Conservation (phyloP, 805 yeast genomes). For the Saturnispora quitensis region DNA sequence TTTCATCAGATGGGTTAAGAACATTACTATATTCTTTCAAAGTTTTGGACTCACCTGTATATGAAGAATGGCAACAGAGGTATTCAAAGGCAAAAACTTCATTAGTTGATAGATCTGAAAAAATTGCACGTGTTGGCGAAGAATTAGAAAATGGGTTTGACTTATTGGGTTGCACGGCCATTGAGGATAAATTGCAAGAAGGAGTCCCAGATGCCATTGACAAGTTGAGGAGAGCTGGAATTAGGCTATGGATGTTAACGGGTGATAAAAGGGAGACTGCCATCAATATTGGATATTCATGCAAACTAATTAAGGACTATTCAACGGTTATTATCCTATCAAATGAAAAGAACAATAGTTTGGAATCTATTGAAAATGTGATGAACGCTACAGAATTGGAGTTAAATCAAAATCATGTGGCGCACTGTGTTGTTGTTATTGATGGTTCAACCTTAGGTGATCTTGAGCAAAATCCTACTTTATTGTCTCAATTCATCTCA, state of each 20-base stretch:
- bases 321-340: conserved; percentile 74
- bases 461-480: conserved; percentile 63
- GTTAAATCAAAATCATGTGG: conserved; percentile 63
- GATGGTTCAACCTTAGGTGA: conserved; percentile 82
- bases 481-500: conserved; percentile 71
- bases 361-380: conserved; percentile 29
- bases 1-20: conserved; percentile 90
- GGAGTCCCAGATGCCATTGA: conserved; percentile 97
- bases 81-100: conserved; percentile 75
- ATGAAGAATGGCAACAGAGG: conserved; percentile 54
- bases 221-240: conserved; percentile 84
- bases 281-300: conserved; percentile 91
- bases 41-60: conserved; percentile 54
- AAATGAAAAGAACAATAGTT: conserved; percentile 14
- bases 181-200: conserved; percentile 90
- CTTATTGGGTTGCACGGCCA: conserved; percentile 88
- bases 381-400: conserved; percentile 73
- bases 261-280: conserved; percentile 99
- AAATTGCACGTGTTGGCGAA: conserved; percentile 67
- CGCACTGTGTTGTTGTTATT: conserved; percentile 89
- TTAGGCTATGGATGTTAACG: conserved; percentile 95
- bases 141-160: conserved; percentile 59
- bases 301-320: conserved; percentile 85
- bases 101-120: conserved; percentile 51
- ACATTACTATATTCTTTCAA: conserved; percentile 77